Evolutionary conservation across 352 stramenopile species (phyloP).

Genomic region (Phytophthora capsici): DNA sequence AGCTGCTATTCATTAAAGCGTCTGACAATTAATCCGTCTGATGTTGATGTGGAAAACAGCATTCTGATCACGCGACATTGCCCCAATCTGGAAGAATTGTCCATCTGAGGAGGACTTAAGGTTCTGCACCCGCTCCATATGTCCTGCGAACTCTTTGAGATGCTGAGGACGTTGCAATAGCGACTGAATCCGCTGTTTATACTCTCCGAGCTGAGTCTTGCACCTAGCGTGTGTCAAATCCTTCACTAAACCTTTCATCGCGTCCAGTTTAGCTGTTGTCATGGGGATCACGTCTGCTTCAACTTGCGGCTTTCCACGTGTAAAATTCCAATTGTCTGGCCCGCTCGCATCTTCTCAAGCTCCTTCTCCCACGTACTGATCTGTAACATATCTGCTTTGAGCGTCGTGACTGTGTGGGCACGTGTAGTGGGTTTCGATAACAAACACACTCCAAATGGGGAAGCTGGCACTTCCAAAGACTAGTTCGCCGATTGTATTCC

Average conservation of each 20-base stretch:
- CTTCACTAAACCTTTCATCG: slow-evolving; percentile 93
- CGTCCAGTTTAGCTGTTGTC: slow-evolving; percentile 90
- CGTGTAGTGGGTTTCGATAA: no score
- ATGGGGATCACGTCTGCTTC: slow-evolving; percentile 94
- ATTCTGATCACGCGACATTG: slow-evolving; percentile 9
- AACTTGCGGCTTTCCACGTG: slow-evolving; percentile 94
- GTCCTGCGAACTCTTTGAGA: slow-evolving; percentile 92
- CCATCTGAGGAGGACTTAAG: slow-evolving; percentile 44
- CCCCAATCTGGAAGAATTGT: slow-evolving; percentile 19
- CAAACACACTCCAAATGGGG: no score
- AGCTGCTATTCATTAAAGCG: slow-evolving; percentile 3
- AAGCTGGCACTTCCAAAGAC: no score
- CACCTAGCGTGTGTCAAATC: slow-evolving; percentile 89
- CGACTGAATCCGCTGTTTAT: slow-evolving; percentile 89
- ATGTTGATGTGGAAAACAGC: background rate
- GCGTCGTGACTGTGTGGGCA: slow-evolving; percentile 83
- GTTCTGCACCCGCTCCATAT: slow-evolving; percentile 82
- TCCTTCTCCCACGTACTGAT: slow-evolving; percentile 94
- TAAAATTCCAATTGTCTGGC: slow-evolving; percentile 92
- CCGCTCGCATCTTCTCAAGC: slow-evolving; percentile 93
- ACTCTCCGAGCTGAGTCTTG: slow-evolving; percentile 89
- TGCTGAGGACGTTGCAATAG: slow-evolving; percentile 86
- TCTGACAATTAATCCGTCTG: no score
- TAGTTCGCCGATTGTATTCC: no score
- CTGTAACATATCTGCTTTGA: slow-evolving; percentile 91